A percentile compares a stretch with the other conserved stretches of the same genome.
These are phyloP conservation scores for Boletellus sp. DNA, from an alignment of 768 basidiomycete species.

Conservation along the genomic window DNA sequence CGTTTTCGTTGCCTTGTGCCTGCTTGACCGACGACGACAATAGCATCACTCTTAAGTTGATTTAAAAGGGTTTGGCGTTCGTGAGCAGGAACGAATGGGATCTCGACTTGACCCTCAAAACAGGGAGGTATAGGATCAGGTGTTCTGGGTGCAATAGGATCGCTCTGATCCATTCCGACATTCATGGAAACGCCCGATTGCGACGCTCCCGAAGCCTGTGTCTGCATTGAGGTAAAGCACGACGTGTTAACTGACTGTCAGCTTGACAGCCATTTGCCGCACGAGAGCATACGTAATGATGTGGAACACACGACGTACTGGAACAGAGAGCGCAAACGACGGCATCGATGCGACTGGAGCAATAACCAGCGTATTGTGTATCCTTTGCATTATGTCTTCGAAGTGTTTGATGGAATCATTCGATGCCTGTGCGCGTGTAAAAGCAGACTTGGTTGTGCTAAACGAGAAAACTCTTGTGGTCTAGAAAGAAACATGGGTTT, in stretches of 20 bases:
- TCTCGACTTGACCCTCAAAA: slow-evolving; percentile 54
- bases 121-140: slow-evolving; percentile 23
- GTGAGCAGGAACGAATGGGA: slow-evolving; percentile 72
- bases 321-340: not conserved
- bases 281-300: not conserved
- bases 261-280: not conserved
- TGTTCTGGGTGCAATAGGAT: not conserved
- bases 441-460: slow-evolving; percentile 9
- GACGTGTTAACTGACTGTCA: slow-evolving; percentile 1
- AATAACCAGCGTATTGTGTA: slow-evolving; percentile 63
- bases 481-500: slow-evolving; percentile 15
- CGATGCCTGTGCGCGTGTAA: slow-evolving; percentile 1
- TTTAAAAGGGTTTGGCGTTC: slow-evolving; percentile 40
- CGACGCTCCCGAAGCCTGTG: slow-evolving; percentile 3
- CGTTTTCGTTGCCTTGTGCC: slow-evolving; percentile 66
- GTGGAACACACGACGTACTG: slow-evolving; percentile 13
- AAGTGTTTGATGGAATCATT: slow-evolving; percentile 35
- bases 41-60: slow-evolving; percentile 50
- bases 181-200: not conserved
- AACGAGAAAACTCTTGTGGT: not conserved
- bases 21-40: slow-evolving; percentile 68
- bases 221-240: slow-evolving; percentile 6
- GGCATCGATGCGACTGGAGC: slow-evolving; percentile 48
- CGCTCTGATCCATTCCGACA: not conserved
- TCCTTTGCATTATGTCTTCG: slow-evolving; percentile 55